Conservation (phyloP, 2,329 filamentous ascomycete genomes). For the Alternaria dauci region DNA sequence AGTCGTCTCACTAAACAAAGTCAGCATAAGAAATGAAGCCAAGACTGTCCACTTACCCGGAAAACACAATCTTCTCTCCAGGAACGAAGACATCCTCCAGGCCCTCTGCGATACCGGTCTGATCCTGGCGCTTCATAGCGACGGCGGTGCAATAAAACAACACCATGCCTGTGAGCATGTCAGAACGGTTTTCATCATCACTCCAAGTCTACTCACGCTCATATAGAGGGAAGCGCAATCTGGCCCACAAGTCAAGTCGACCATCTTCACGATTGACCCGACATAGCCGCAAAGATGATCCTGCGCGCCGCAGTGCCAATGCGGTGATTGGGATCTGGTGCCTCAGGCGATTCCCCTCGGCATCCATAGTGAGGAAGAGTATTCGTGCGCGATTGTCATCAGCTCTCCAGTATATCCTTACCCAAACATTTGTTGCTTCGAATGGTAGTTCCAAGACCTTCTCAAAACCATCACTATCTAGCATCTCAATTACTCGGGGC, state of each 20-base stretch:
- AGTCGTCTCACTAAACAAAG: conserved; percentile 56
- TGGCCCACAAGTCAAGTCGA: conserved; percentile 61
- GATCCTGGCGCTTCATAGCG: conserved; percentile 66
- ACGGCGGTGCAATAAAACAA: conserved; percentile 66
- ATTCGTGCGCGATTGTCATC: conserved; percentile 63
- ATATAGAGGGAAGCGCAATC: conserved; percentile 62
- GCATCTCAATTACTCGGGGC: conserved; percentile 43
- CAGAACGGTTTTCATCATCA: background rate
- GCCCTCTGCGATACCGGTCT: conserved; percentile 47
- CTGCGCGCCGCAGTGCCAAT: conserved; percentile 53
- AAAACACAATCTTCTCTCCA: conserved; percentile 57
- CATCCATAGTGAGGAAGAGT: conserved; percentile 59
- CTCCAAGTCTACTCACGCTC: conserved; percentile 56
- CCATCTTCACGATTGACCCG: conserved; percentile 51
- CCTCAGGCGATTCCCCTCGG: conserved; percentile 50
- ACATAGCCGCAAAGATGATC: conserved; percentile 53
- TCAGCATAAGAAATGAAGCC: conserved; percentile 16
- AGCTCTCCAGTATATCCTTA: conserved; percentile 62
- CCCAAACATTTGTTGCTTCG: conserved; percentile 56
- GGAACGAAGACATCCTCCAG: conserved; percentile 61
- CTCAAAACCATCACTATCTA: conserved; percentile 53
- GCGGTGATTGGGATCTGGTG: conserved; percentile 62
- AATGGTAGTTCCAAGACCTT: conserved; percentile 56
- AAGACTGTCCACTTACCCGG: conserved; percentile 52
- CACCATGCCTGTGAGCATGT: conserved; percentile 58